phyloP scores from a whole-genome alignment of 345 rosid genomes.

The Ceriops zippeliana region DNA sequence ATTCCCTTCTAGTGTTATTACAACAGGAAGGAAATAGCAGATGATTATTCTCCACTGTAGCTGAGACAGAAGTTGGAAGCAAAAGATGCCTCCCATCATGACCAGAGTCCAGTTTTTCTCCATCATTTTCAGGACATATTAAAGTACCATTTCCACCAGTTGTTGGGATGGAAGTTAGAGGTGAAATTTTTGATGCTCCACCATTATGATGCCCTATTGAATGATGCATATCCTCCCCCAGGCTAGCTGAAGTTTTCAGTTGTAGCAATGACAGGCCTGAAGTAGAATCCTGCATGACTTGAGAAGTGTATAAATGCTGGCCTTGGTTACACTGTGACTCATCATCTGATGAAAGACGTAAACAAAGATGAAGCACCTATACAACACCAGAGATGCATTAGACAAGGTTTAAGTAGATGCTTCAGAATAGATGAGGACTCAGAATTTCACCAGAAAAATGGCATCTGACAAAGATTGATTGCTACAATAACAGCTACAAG shows the following conservation, averaged over 20 bases:
- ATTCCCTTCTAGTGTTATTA: conserved; percentile 3
- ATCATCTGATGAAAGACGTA: conserved; percentile 35
- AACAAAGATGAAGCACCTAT: conserved; percentile 40
- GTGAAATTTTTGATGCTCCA: conserved; percentile 1
- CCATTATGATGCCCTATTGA: conserved; percentile 9
- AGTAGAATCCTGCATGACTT: conserved; percentile 9
- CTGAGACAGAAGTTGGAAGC: conserved; percentile 11
- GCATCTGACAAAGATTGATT: background rate
- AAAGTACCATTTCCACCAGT: conserved; percentile 11
- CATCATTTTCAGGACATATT: conserved; percentile 1
- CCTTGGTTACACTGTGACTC: conserved; percentile 26
- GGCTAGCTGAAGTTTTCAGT: conserved; percentile 23
- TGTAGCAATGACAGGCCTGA: conserved; percentile 9
- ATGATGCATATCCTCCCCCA: conserved; percentile 8
- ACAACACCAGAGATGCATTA: conserved; percentile 2
- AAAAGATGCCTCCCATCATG: conserved; percentile 3
- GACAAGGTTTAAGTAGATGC: background rate
- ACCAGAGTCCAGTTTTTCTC: conserved; percentile 11
- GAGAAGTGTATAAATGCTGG: conserved; percentile 16
- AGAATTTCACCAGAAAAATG: background rate
- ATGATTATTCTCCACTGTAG: conserved; percentile 11
- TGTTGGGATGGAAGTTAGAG: conserved; percentile 12
- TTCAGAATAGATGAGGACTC: background rate
- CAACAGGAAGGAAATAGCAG: background rate
- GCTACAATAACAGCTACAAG: no score